phyloP scores from a whole-genome alignment of 176 grass and related monocot species.

The Puya raimondii region DNA sequence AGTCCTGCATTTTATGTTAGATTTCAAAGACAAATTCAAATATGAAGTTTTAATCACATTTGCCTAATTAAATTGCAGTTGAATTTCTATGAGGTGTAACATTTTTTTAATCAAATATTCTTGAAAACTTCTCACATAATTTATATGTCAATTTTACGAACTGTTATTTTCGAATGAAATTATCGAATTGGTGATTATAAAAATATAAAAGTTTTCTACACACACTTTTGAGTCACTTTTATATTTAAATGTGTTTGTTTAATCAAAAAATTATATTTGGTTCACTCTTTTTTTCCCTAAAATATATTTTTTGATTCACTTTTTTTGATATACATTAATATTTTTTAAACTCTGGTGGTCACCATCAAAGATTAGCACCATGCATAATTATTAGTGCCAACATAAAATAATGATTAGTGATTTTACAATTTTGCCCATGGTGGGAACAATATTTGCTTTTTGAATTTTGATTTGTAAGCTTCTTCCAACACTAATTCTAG shows the following conservation, averaged over 20 bases:
- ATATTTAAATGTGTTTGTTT: no score
- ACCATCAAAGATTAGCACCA: not conserved
- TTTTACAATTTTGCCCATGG: slow-evolving; percentile 1
- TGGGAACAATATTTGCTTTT: not conserved
- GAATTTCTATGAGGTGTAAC: not conserved
- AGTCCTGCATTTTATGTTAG: no score
- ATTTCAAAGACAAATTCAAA: not conserved
- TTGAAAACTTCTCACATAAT: no score
- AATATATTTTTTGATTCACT: not conserved
- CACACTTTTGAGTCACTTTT: no score
- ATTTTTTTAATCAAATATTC: no score
- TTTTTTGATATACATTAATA: not conserved
- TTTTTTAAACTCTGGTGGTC: not conserved
- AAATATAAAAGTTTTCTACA: no score
- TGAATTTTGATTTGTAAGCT: no score
- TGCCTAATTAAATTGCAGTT: slow-evolving; percentile 1
- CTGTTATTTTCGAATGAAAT: no score
- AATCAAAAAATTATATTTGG: no score
- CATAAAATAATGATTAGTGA: not conserved
- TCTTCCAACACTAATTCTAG: no score
- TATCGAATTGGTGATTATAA: no score
- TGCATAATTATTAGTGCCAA: not conserved
- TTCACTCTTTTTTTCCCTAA: not conserved
- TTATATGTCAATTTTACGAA: no score
- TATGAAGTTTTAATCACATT: slow-evolving; percentile 1